Percentiles rank a stretch among this genome's conserved stretches.
phyloP scores from a whole-genome alignment of 2,329 filamentous ascomycete genomes.

The Xylaria sp. region DNA sequence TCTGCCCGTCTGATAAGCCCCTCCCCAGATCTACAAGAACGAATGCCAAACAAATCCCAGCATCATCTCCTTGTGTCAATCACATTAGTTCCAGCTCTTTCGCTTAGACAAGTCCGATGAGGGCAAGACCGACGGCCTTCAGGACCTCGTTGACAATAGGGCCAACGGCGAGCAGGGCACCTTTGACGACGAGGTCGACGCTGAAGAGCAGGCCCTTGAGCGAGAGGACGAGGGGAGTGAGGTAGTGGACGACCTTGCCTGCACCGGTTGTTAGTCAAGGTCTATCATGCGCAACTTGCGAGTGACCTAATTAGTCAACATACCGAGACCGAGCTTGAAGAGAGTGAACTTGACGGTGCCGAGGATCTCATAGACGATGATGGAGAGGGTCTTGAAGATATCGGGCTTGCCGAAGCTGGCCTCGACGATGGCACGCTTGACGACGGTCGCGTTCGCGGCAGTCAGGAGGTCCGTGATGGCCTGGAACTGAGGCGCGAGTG shows the following conservation, averaged over 20 bases:
- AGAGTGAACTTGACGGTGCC: conserved; percentile 45
- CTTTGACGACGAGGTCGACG: conserved; percentile 44
- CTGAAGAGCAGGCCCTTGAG: conserved; percentile 43
- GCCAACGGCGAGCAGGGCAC: conserved; percentile 42
- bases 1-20: conserved; percentile 10
- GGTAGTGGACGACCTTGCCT: conserved; percentile 43
- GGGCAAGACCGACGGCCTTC: conserved; percentile 44
- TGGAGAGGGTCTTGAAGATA: conserved; percentile 43
- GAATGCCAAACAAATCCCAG: conserved; percentile 3
- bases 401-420: conserved; percentile 36
- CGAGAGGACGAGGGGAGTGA: conserved; percentile 41
- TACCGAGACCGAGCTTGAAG: conserved; percentile 48
- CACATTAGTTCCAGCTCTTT: not conserved
- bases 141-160: conserved; percentile 44
- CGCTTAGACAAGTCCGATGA: conserved; percentile 32
- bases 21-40: conserved; percentile 2
- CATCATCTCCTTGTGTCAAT: not conserved
- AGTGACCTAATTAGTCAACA: no score
- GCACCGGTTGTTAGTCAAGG: conserved; percentile 22
- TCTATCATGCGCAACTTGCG: not conserved
- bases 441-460: conserved; percentile 32
- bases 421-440: conserved; percentile 32
- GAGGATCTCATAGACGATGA: conserved; percentile 45
- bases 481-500: conserved; percentile 43
- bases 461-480: conserved; percentile 42